These are phyloP conservation scores for Kazachstania bromeliacearum DNA, from an alignment of 805 yeast species.

Conservation along the genomic window DNA sequence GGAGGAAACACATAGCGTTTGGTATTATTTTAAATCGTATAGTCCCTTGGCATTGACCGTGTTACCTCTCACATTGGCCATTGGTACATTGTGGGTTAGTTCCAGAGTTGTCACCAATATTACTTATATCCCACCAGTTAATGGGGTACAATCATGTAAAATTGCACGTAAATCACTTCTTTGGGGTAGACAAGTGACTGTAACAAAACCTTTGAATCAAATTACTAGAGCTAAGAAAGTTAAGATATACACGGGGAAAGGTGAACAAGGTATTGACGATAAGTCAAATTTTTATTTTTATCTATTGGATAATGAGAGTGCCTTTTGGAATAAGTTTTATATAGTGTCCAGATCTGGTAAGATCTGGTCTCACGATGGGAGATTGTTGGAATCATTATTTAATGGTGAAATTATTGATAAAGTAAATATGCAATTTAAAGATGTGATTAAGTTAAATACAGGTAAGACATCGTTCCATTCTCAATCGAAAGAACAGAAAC, in stretches of 20 bases:
- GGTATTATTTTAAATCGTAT: constrained; percentile 13
- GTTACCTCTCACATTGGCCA: constrained; percentile 22
- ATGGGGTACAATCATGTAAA: constrained; percentile 12
- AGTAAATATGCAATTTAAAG: constrained; percentile 7
- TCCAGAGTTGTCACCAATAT: constrained; percentile 24
- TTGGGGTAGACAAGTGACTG: constrained; percentile 11
- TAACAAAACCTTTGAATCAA: constrained; percentile 9
- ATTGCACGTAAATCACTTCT: constrained; percentile 18
- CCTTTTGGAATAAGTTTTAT: constrained; percentile 16
- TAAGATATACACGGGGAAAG: constrained; percentile 24
- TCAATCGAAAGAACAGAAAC: neutral
- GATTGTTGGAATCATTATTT: constrained; percentile 24
- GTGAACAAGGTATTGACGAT: constrained; percentile 26
- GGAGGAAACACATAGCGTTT: constrained; percentile 10
- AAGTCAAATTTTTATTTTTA: constrained; percentile 21
- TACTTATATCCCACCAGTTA: constrained; percentile 16
- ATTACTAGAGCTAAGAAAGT: constrained; percentile 14
- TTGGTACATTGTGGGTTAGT: constrained; percentile 16
- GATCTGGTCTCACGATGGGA: constrained; percentile 23
- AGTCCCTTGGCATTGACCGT: constrained; percentile 20
- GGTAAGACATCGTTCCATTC: constrained; percentile 16
- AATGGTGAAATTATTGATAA: constrained; percentile 4
- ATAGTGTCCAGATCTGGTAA: constrained; percentile 25
- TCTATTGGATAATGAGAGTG: constrained; percentile 13
- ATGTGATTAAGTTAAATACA: constrained; percentile 12